phyloP scores from a whole-genome alignment of 805 yeast species.

The Yamadazyma ubonensis region DNA sequence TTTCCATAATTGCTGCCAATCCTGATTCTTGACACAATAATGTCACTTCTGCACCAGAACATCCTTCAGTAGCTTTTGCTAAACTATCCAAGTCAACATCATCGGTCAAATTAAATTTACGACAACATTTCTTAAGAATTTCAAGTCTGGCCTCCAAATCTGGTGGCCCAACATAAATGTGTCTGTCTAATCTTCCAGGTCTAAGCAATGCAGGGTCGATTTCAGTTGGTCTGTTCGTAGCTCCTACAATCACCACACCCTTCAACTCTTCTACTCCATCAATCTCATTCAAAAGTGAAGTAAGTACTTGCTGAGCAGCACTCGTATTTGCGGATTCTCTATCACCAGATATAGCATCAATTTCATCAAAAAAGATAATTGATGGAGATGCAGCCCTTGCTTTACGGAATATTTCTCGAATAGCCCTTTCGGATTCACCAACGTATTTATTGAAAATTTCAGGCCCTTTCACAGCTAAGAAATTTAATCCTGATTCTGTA shows the following conservation, averaged over 20 bases:
- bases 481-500: conserved; percentile 91
- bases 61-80: conserved; percentile 75
- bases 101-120: conserved; percentile 53
- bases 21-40: conserved; percentile 95
- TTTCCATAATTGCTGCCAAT: conserved; percentile 85
- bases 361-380: conserved; percentile 92
- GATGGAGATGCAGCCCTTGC: conserved; percentile 96
- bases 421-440: conserved; percentile 91
- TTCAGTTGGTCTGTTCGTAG: conserved; percentile 92
- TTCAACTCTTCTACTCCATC: conserved; percentile 96
- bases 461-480: conserved; percentile 95
- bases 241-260: conserved; percentile 93
- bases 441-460: conserved; percentile 93
- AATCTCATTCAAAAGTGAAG: conserved; percentile 88
- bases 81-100: conserved; percentile 50
- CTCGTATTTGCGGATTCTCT: conserved; percentile 63
- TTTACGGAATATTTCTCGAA: conserved; percentile 88
- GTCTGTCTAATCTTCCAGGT: conserved; percentile 94
- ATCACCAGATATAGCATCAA: conserved; percentile 85
- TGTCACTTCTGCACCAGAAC: conserved; percentile 96
- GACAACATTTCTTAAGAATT: conserved; percentile 68
- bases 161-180: conserved; percentile 91
- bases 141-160: conserved; percentile 76
- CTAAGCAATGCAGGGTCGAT: conserved; percentile 91
- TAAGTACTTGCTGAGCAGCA: conserved; percentile 80